phyloP scores from a whole-genome alignment of 371 early-diverging fungal species.

The Dinochytrium kinnereticum region DNA sequence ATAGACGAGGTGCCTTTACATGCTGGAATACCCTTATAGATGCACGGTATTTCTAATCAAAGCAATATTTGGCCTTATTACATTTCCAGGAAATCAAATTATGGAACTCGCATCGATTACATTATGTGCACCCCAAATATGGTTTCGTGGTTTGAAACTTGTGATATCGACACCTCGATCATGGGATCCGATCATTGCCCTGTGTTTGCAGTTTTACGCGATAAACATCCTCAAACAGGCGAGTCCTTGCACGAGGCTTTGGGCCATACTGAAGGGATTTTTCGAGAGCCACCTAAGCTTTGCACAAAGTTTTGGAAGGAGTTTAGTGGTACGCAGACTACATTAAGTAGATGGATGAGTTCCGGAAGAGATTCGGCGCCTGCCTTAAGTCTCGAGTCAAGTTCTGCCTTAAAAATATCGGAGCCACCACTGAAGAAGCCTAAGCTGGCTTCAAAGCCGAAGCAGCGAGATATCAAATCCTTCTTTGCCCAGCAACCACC shows the following conservation, averaged over 20 bases:
- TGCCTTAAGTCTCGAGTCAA: no score
- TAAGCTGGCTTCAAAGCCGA: not conserved
- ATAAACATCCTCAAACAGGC: constrained; percentile 40
- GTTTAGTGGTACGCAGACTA: constrained; percentile 63
- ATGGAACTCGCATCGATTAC: constrained; percentile 80
- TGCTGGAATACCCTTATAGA: constrained; percentile 82
- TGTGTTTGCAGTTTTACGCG: constrained; percentile 65
- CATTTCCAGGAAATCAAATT: constrained; percentile 34
- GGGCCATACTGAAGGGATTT: constrained; percentile 4
- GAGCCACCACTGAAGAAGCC: no score
- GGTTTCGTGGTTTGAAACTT: constrained; percentile 58
- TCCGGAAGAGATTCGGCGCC: not conserved
- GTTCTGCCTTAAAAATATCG: no score
- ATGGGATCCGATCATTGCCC: constrained; percentile 94
- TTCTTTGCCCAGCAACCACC: constrained; percentile 42
- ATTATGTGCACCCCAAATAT: constrained; percentile 70
- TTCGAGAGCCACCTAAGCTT: constrained; percentile 52
- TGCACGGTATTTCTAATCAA: constrained; percentile 55
- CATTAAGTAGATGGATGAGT: constrained; percentile 49
- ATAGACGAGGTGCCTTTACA: constrained; percentile 49
- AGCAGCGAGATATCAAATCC: constrained; percentile 19
- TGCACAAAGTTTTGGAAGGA: constrained; percentile 67
- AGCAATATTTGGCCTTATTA: not conserved
- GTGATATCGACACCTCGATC: constrained; percentile 67
- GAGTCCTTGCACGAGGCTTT: constrained; percentile 18